phyloP scores from a whole-genome alignment of 106 monocot species.

The Dactylorhiza incarnata region DNA sequence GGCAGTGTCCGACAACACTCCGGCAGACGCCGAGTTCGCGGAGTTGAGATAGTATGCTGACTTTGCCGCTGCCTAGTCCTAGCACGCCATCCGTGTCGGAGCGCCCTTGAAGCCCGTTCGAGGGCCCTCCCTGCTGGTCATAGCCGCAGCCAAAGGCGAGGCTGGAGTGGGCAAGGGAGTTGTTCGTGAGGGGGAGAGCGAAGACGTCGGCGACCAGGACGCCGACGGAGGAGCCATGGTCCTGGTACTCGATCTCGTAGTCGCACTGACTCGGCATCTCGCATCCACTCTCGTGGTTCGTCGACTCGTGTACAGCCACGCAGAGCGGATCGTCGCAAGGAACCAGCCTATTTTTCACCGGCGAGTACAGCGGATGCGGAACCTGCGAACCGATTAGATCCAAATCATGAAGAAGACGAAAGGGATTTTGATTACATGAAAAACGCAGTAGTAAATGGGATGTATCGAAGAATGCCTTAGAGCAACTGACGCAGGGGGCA shows the following conservation, averaged over 20 bases:
- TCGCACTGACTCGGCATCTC: slow-evolving; percentile 48
- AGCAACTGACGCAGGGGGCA: slow-evolving; percentile 79
- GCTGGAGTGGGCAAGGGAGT: slow-evolving; percentile 31
- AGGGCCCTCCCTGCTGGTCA: slow-evolving; percentile 45
- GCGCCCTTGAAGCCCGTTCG: neutral
- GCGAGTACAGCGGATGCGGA: slow-evolving; percentile 73
- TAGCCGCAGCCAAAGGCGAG: slow-evolving; percentile 86
- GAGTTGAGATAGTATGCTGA: slow-evolving; percentile 64
- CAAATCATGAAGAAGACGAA: neutral
- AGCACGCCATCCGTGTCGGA: slow-evolving; percentile 68
- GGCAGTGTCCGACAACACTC: slow-evolving; percentile 80
- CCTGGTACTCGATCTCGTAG: slow-evolving; percentile 74
- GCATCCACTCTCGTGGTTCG: slow-evolving; percentile 19
- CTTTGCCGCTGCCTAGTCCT: slow-evolving; percentile 55
- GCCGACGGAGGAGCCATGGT: slow-evolving; percentile 57
- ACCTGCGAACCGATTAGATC: slow-evolving; percentile 26
- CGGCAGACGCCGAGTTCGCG: slow-evolving; percentile 45
- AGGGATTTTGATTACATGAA: neutral
- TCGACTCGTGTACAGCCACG: slow-evolving; percentile 24
- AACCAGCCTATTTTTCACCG: slow-evolving; percentile 50
- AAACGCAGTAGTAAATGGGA: neutral
- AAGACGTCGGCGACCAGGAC: slow-evolving; percentile 67
- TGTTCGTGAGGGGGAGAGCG: slow-evolving; percentile 45
- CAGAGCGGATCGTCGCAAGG: slow-evolving; percentile 58
- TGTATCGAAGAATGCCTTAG: slow-evolving; percentile 25